Evolutionary conservation across 2,329 filamentous ascomycete species (phyloP), one percentile per base, ranked within the genome.

Genomic region (Penicillium sp.): DNA sequence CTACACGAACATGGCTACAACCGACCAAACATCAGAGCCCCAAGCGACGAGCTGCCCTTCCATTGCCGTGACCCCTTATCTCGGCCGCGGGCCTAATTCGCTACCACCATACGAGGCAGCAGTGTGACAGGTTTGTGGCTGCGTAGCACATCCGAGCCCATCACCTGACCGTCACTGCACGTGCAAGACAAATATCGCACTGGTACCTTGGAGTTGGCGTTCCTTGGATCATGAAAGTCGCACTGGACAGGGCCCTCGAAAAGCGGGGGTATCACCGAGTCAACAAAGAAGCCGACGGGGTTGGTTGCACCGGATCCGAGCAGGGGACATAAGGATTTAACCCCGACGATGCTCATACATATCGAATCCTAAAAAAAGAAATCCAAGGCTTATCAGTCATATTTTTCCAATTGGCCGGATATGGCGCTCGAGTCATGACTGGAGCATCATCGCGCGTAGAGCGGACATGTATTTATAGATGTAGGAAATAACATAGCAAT

Each of bases 101-200:
- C 31, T 50, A 41, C 14, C 22, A 26, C 41, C 39, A 45, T 53
- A 47, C 50, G 50, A 53, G 21, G 29, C 26, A 16, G n/a, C 11
- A 39, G 19, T 45, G 53, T 50, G 37, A 50, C 21, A 35, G 14
- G 24, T 16, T 48, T 14, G 22, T 53, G 48, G 48, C 55, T 50
- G 27, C 43, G 44, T 59, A 27, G 41, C 35, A 59, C 52, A 50
- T 33, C 43, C 39, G 47, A 55, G 41, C 52, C 46, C 37, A 53
- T 62, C 58, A 59, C 49, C 58, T 61, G 58, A 64, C 49, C 50
- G 13, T 29, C 48, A 21, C 54, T 50, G 50, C 46, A 61, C 61
- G 52, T 61, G 52, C 46, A 27, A 58, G 37, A 21, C 29, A 16
- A 16, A 24, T 14, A 35, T 29, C 11, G 9, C 33, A 39, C 33